A percentile compares a stretch with the other conserved stretches of the same genome.
Evolutionary conservation across 2,329 filamentous ascomycete genomes (phyloP).

Genomic region (Exserohilum rostratum): DNA sequence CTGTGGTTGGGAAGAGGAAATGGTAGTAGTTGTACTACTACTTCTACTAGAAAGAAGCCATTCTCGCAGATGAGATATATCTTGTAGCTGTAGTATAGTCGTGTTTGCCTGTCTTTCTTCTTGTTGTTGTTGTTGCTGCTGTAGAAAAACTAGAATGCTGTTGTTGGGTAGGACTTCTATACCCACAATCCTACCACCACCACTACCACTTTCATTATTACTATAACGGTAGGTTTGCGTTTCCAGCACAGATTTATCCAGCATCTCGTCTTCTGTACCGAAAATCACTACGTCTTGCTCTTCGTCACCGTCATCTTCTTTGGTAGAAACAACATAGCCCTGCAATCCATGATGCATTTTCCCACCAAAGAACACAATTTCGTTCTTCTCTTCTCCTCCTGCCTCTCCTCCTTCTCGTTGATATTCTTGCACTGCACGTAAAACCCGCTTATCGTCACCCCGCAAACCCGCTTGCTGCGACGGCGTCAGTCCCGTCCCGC

Average conservation of each 20-base stretch:
- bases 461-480: conserved; percentile 13
- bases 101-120: not conserved
- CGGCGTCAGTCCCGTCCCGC: conserved; percentile 23
- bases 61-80: not conserved
- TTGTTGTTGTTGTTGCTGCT: not conserved
- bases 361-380: conserved; percentile 26
- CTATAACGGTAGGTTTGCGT: conserved; percentile 1
- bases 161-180: conserved; percentile 17
- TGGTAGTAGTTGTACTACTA: too few species aligned
- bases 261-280: too few species aligned
- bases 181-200: not conserved
- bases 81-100: conserved; percentile 2
- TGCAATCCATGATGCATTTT: conserved; percentile 28
- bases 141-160: conserved; percentile 3
- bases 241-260: too few species aligned
- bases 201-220: not conserved
- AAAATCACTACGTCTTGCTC: not conserved
- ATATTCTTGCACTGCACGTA: too few species aligned
- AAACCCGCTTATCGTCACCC: not conserved
- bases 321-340: conserved; percentile 16
- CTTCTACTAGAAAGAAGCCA: too few species aligned
- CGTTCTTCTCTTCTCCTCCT: not conserved
- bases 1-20: too few species aligned
- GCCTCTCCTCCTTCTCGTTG: not conserved
- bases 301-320: not conserved